Base-by-base conservation (phyloP, 768 basidiomycete species). In the Calocera cornea region DNA sequence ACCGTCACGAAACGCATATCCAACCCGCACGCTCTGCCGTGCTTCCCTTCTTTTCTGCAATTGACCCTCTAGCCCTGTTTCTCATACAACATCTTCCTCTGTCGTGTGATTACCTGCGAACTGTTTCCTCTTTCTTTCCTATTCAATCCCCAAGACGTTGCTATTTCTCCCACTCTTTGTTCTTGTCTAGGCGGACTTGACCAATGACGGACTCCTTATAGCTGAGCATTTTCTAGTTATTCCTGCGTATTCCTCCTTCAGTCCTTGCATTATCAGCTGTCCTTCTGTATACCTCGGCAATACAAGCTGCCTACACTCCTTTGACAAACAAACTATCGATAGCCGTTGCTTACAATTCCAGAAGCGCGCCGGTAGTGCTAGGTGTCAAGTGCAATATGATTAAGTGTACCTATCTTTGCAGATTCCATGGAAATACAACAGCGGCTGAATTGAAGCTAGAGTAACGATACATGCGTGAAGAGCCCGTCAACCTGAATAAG, bases 281-380 rank as follows among this genome's bases (percentile, higher is more conserved):
- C 14, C 31, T 33, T 27, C 54, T 60, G 31, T 60, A 60, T 60
- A 60, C 54, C 54, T 29, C 22, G 54, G 54, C 54, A 60, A 60
- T 60, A 60, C 54, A 60, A 60, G 54, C 54, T 60, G 54, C 54
- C 54, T 60, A 60, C 54, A 60, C 54, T 60, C 54, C 54, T 60
- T 60, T 60, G 54, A 60, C 54, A 60, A 27, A 16, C 14, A 60
- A 27, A 33, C 24, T 27, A 27, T 60, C 19, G 19, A 60, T 33
- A 29, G 31, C 14, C 54, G 54, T n/a, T 60, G 54, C 54, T 27
- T 27, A 60, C 54, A 60, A 60, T 14, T 27, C 22, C 31, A 27
- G 54, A 27, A 10, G 54, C 54, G 19, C 31, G 54, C 44, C 7
- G 44, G 44, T 47, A 47, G 44, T 60, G 24, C 31, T 60, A 3